Conservation (phyloP, 345 rosid species). For the Boechera divaricarpa region DNA sequence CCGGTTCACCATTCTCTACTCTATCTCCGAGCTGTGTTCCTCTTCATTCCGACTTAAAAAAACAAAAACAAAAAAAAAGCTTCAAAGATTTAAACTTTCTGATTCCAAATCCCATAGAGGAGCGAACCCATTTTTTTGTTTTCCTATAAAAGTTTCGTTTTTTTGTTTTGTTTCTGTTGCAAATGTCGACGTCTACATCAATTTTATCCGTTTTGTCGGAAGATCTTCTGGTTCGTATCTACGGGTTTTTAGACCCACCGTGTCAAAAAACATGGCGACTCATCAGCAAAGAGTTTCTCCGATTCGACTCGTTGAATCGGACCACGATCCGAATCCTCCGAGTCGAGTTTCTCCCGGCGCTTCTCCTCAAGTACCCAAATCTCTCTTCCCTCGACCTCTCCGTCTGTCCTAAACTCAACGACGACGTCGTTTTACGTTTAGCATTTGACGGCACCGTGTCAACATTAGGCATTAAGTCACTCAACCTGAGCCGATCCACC, state of each 20-base stretch:
- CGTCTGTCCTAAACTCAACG: conserved; percentile 75
- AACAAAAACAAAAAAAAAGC: neutral
- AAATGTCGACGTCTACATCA: conserved; percentile 48
- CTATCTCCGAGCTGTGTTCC: conserved; percentile 76
- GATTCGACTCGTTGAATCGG: conserved; percentile 67
- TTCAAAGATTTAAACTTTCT: neutral
- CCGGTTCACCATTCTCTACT: conserved; percentile 63
- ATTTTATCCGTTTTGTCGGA: conserved; percentile 61
- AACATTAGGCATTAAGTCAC: conserved; percentile 48
- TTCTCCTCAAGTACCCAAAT: conserved; percentile 57
- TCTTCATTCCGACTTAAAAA: conserved; percentile 76
- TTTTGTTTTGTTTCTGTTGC: neutral
- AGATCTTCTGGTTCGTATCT: conserved; percentile 68
- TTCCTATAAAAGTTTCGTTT: neutral
- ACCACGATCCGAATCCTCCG: conserved; percentile 66
- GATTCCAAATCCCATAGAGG: neutral
- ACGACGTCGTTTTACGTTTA: conserved; percentile 56
- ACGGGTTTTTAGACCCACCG: conserved; percentile 48
- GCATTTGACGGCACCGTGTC: conserved; percentile 39
- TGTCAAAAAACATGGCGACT: conserved; percentile 79
- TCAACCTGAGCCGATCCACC: conserved; percentile 69
- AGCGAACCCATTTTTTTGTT: neutral
- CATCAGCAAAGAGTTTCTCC: conserved; percentile 70
- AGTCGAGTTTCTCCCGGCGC: conserved; percentile 60
- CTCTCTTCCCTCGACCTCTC: conserved; percentile 76